phyloP scores from a whole-genome alignment of 306 rosid genomes.

The Purshia tridentata region DNA sequence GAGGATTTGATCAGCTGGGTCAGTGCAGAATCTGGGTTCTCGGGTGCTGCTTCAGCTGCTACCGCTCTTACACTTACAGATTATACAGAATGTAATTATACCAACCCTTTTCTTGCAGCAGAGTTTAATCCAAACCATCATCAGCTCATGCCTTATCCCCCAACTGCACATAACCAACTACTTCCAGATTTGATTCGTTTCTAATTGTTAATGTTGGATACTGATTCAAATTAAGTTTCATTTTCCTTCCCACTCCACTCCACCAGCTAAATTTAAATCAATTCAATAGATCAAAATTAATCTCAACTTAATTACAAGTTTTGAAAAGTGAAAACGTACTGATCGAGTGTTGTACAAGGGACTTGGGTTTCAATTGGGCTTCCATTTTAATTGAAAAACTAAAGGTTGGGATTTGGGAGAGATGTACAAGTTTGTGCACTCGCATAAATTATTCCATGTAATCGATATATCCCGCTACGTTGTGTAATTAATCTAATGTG shows the following conservation, averaged over 20 bases:
- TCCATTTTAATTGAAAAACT: no score
- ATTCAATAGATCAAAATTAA: not conserved
- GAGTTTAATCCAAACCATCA: no score
- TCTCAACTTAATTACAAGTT: no score
- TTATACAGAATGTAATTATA: not conserved
- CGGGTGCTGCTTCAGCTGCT: slow-evolving; percentile 3
- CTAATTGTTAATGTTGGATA: slow-evolving; percentile 28
- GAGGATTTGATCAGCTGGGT: slow-evolving; percentile 34
- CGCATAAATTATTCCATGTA: no score
- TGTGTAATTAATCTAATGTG: no score
- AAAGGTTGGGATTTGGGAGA: no score
- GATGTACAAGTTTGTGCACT: no score
- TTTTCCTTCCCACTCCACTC: not conserved
- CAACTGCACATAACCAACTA: slow-evolving; percentile 22
- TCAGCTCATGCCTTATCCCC: slow-evolving; percentile 22
- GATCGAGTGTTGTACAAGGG: no score
- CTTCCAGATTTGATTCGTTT: slow-evolving; percentile 82
- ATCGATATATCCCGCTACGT: no score
- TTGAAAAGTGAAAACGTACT: no score
- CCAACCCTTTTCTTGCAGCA: slow-evolving; percentile 41
- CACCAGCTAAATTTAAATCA: not conserved
- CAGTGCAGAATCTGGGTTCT: slow-evolving; percentile 1
- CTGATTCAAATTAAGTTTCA: not conserved
- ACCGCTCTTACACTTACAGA: not conserved
- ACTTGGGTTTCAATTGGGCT: no score